These are phyloP conservation scores for Fusarium irregulare DNA, from an alignment of 2,329 filamentous ascomycete genomes.

Conservation along the genomic window DNA sequence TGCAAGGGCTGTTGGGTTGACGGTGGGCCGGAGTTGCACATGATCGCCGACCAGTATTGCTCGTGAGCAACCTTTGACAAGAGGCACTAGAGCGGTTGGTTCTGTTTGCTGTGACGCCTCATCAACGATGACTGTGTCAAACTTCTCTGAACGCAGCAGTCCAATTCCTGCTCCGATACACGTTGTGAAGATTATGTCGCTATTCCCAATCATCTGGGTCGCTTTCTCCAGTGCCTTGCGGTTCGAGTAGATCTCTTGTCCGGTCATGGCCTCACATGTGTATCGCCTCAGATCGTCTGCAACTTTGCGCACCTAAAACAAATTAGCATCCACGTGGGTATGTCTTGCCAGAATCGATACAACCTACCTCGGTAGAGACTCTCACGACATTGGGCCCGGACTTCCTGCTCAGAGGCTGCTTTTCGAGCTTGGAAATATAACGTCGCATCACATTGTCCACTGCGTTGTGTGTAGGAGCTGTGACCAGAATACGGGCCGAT, in stretches of 20 bases:
- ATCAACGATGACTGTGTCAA: conserved; percentile 57
- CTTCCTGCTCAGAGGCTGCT: neutral
- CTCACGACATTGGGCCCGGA: neutral
- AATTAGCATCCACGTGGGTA: neutral
- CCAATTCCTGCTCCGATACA: conserved; percentile 57
- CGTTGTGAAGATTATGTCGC: conserved; percentile 57
- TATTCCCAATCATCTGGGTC: conserved; percentile 51
- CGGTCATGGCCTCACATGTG: conserved; percentile 52
- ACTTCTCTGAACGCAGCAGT: conserved; percentile 53
- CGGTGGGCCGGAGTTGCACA: conserved; percentile 58
- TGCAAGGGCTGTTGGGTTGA: conserved; percentile 50
- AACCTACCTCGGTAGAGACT: conserved; percentile 31
- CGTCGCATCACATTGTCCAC: conserved; percentile 57
- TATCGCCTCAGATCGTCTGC: conserved; percentile 49
- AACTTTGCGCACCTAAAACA: conserved; percentile 49
- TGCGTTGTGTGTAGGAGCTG: conserved; percentile 59
- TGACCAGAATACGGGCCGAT: conserved; percentile 50
- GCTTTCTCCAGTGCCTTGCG: conserved; percentile 51
- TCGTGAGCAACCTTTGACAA: conserved; percentile 56
- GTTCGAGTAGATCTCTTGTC: conserved; percentile 45
- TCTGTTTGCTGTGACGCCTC: conserved; percentile 62
- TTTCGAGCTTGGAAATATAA: conserved; percentile 40
- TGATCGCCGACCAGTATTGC: conserved; percentile 60
- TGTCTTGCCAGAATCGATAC: neutral
- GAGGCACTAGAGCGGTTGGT: conserved; percentile 53